phyloP scores from a whole-genome alignment of 208 protist genomes.

The Wallacemonas sp. region DNA sequence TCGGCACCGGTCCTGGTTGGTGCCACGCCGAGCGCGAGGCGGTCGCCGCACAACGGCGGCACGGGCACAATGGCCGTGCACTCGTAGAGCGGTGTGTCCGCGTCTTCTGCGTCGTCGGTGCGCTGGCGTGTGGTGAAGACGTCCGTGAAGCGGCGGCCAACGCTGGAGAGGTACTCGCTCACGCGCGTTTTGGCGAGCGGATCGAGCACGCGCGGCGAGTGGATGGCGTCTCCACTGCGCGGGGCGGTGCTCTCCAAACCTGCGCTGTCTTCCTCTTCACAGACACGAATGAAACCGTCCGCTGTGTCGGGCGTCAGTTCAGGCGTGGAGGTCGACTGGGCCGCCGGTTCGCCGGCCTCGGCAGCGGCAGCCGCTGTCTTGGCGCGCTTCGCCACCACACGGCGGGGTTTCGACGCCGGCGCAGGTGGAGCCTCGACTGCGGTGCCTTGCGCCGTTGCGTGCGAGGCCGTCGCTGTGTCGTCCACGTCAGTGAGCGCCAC shows the following conservation, averaged over 20 bases:
- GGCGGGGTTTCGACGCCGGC: neutral
- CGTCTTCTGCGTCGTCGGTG: neutral
- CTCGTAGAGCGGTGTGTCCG: slow-evolving; percentile 28
- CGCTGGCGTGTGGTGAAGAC: slow-evolving; percentile 36
- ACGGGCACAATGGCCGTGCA: slow-evolving; percentile 70
- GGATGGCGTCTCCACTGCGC: slow-evolving; percentile 36
- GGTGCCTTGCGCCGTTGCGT: neutral
- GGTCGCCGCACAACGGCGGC: slow-evolving; percentile 69
- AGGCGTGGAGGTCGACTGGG: neutral
- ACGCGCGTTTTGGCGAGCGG: slow-evolving; percentile 54
- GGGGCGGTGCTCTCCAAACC: too few species aligned
- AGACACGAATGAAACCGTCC: slow-evolving; percentile 24
- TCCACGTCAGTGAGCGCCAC: neutral
- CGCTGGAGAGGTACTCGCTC: slow-evolving; percentile 57
- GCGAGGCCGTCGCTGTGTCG: neutral
- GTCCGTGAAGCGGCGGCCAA: slow-evolving; percentile 73
- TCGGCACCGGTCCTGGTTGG: slow-evolving; percentile 61
- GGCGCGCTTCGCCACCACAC: slow-evolving; percentile 35
- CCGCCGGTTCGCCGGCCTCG: neutral
- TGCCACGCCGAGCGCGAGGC: slow-evolving; percentile 77
- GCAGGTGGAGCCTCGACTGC: neutral
- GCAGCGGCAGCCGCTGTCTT: slow-evolving; percentile 5
- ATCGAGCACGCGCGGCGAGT: slow-evolving; percentile 61
- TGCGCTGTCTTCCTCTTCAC: neutral
- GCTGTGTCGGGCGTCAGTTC: slow-evolving; percentile 16